Evolutionary conservation across 164 flowering plant species (phyloP), one percentile per base, ranked within the genome.

Genomic region (Nymphaea thermarum): DNA sequence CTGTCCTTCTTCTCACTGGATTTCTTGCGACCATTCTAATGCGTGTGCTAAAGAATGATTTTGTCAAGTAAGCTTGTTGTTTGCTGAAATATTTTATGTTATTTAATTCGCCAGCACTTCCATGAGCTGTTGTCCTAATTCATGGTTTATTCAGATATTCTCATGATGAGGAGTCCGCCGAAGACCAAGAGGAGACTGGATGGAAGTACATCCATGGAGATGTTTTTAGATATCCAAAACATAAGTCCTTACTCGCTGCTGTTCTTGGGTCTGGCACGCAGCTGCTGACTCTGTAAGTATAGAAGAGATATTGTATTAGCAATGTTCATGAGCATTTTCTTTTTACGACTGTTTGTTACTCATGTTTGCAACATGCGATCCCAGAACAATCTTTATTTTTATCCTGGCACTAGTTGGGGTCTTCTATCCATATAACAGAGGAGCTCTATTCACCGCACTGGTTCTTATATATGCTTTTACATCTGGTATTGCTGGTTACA

Each of bases 141-240:
- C 16, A 18, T 55, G 66, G 44, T 43, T 60, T 25, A 25, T 25
- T 16, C 64, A 84, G 87, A 76, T 84, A 84, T 71, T 79, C 84
- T 4, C 84, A 79, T 69, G 85, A 84, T 71, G 87, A 82, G 73
- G 86, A 84, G 66, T 70, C 83, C 4, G 80, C 77, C 65, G 86
- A 84, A 68, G 86, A 84, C 71, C 86, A 78, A 75, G 87, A 84
- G 67, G 85, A 84, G 68, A 80, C 87, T 57, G 85, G 87, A 63
- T 84, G 85, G 87, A 82, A 82, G 77, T 82, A 84, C 76, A 82
- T 81, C 47, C 87, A 84, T 71, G 85, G 84, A 18, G 85, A 84
- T 78, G 87, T 84, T 36, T 84, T 84, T n/a, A 76, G 87, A 43
- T 84, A 65, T 68, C 87, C 85, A 7, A 81, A 77, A 68, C 69